These are phyloP conservation scores for Aphanomyces astaci DNA, from an alignment of 352 stramenopile genomes.

Conservation along the genomic window DNA sequence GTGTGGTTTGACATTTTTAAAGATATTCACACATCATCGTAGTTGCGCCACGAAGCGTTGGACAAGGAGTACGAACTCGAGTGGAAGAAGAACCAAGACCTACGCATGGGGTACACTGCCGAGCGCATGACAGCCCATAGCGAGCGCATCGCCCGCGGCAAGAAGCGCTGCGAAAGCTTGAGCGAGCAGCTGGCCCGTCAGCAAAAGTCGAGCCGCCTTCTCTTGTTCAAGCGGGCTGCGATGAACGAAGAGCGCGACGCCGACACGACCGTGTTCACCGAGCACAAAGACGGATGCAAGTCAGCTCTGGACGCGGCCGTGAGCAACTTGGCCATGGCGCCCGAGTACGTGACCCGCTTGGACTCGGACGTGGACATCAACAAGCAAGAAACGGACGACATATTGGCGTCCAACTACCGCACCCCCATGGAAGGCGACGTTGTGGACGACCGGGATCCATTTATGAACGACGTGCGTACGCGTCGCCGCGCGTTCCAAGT, in stretches of 20 bases:
- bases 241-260: slow-evolving; percentile 78
- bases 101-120: slow-evolving; percentile 55
- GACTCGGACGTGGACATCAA: slow-evolving; percentile 83
- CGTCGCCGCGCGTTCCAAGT: slow-evolving; percentile 77
- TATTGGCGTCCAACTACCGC: slow-evolving; percentile 81
- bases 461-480: slow-evolving; percentile 81
- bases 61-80: slow-evolving; percentile 81
- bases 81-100: slow-evolving; percentile 63
- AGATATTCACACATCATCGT: neutral
- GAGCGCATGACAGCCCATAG: slow-evolving; percentile 58
- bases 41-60: slow-evolving; percentile 53
- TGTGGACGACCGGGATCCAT: slow-evolving; percentile 76
- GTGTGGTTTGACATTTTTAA: no score
- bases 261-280: slow-evolving; percentile 69
- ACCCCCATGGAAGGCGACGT: slow-evolving; percentile 67
- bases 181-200: slow-evolving; percentile 67
- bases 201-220: slow-evolving; percentile 75
- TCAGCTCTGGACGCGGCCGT: slow-evolving; percentile 61
- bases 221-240: slow-evolving; percentile 79
- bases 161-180: slow-evolving; percentile 81
- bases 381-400: slow-evolving; percentile 55
- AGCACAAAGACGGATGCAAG: slow-evolving; percentile 80
- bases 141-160: slow-evolving; percentile 58
- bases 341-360: slow-evolving; percentile 75
- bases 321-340: slow-evolving; percentile 64